phyloP scores from a whole-genome alignment of 2,329 filamentous ascomycete genomes.

The Aspergillus sp. region DNA sequence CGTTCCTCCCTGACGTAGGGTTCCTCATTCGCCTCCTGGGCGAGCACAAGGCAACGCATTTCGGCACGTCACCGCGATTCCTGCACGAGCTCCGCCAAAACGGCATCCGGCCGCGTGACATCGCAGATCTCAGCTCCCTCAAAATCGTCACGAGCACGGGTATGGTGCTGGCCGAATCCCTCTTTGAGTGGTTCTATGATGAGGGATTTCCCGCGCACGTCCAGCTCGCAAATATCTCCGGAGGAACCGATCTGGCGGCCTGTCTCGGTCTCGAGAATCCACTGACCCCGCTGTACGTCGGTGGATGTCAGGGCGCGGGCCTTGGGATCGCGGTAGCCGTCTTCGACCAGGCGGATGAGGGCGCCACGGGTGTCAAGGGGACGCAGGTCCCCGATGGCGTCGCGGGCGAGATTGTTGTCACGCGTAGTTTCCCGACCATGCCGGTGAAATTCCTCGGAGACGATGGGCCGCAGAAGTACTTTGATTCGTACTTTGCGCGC shows the following conservation, averaged over 20 bases:
- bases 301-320: slow-evolving; percentile 54
- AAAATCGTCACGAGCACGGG: slow-evolving; percentile 68
- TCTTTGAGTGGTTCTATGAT: slow-evolving; percentile 80
- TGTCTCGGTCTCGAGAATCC: slow-evolving; percentile 56
- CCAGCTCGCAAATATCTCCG: slow-evolving; percentile 71
- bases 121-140: slow-evolving; percentile 62
- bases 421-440: slow-evolving; percentile 70
- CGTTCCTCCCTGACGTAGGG: slow-evolving; percentile 67
- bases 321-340: slow-evolving; percentile 56
- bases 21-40: slow-evolving; percentile 62
- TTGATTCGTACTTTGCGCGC: slow-evolving; percentile 54
- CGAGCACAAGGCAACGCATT: slow-evolving; percentile 64
- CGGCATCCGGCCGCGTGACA: slow-evolving; percentile 58
- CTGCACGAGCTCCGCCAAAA: slow-evolving; percentile 69
- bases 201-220: slow-evolving; percentile 64
- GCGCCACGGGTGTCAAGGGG: slow-evolving; percentile 46
- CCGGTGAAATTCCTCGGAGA: slow-evolving; percentile 63
- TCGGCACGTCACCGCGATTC: slow-evolving; percentile 76
- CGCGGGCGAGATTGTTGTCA: slow-evolving; percentile 72
- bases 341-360: slow-evolving; percentile 56
- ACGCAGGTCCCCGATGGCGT: slow-evolving; percentile 59
- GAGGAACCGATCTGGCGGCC: slow-evolving; percentile 68
- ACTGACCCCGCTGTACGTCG: slow-evolving; percentile 62
- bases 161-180: slow-evolving; percentile 73
- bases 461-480: slow-evolving; percentile 55